phyloP scores from a whole-genome alignment of 305 asterid genomes.

The Rubia tinctorum region DNA sequence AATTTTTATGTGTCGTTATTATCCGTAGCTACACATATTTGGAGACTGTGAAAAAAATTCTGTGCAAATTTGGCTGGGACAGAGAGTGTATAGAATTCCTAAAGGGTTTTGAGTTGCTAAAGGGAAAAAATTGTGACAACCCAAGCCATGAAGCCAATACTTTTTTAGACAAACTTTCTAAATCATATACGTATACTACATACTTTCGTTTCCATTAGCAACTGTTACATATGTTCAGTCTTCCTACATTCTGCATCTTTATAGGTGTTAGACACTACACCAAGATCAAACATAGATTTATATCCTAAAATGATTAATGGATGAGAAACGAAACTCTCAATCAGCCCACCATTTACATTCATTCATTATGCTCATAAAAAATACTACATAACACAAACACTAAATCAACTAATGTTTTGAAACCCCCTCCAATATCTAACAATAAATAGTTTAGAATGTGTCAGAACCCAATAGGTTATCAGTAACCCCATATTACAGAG shows the following conservation, averaged over 20 bases:
- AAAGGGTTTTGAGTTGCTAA: too few relatives aligned
- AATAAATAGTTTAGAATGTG: slow-evolving; percentile 25
- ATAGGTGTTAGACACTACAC: slow-evolving; percentile 33
- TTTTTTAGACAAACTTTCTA: too few relatives aligned
- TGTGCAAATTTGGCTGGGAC: too few relatives aligned
- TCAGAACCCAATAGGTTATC: slow-evolving; percentile 40
- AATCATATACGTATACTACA: background rate
- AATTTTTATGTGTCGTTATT: too few relatives aligned
- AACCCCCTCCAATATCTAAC: slow-evolving; percentile 6
- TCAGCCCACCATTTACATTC: slow-evolving; percentile 12
- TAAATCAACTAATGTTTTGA: slow-evolving; percentile 17
- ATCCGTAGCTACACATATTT: too few relatives aligned
- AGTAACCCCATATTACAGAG: slow-evolving; percentile 44
- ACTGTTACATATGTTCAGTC: slow-evolving; percentile 20
- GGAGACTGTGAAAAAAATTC: too few relatives aligned
- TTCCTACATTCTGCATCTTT: slow-evolving; percentile 34
- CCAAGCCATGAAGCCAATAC: too few relatives aligned
- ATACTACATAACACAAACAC: slow-evolving; percentile 21
- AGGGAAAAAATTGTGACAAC: too few relatives aligned
- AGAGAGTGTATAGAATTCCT: too few relatives aligned
- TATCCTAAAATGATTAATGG: slow-evolving; percentile 9
- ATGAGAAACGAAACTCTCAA: slow-evolving; percentile 11
- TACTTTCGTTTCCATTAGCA: background rate
- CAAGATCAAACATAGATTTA: slow-evolving; percentile 4
- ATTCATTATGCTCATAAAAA: slow-evolving; percentile 23